Conservation (phyloP, 1,284 basidiomycete species). For the Boletus hoseneyae region DNA sequence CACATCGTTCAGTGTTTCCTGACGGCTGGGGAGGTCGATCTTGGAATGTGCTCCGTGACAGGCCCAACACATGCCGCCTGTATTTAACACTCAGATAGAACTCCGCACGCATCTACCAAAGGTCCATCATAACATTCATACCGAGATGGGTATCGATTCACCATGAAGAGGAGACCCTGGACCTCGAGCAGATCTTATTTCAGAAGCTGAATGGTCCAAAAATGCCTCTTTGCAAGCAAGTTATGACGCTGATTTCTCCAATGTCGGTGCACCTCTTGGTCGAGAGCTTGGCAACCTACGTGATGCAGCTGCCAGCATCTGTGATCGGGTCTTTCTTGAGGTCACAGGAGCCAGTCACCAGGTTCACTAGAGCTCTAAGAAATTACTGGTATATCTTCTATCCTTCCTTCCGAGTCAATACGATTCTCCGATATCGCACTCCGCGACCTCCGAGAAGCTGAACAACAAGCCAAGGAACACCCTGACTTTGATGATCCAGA, state of each 20-base stretch:
- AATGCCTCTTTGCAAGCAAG: constrained; percentile 78
- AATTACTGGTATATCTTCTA: constrained; percentile 47
- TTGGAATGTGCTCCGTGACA: too few relatives aligned
- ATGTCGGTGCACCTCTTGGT: constrained; percentile 70
- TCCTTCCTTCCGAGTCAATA: constrained; percentile 50
- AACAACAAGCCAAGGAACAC: constrained; percentile 66
- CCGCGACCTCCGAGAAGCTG: constrained; percentile 63
- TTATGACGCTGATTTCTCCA: constrained; percentile 76
- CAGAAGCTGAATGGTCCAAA: constrained; percentile 64
- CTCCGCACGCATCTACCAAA: too few relatives aligned
- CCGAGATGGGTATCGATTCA: too few relatives aligned
- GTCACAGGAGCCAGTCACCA: constrained; percentile 19
- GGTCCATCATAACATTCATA: too few relatives aligned
- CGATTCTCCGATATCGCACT: constrained; percentile 66
- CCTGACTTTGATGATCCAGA: constrained; percentile 37
- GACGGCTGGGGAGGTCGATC: too few relatives aligned
- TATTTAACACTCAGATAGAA: too few relatives aligned
- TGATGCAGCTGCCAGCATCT: constrained; percentile 59
- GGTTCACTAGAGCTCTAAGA: constrained; percentile 34
- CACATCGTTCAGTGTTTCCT: too few relatives aligned
- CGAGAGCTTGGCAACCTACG: constrained; percentile 68
- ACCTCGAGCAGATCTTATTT: too few relatives aligned
- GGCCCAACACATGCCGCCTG: too few relatives aligned
- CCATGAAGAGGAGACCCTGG: too few relatives aligned
- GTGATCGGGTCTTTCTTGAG: constrained; percentile 56